Evolutionary conservation across 108 stramenopile species (phyloP).

Genomic region (Conticribra weissflogii): DNA sequence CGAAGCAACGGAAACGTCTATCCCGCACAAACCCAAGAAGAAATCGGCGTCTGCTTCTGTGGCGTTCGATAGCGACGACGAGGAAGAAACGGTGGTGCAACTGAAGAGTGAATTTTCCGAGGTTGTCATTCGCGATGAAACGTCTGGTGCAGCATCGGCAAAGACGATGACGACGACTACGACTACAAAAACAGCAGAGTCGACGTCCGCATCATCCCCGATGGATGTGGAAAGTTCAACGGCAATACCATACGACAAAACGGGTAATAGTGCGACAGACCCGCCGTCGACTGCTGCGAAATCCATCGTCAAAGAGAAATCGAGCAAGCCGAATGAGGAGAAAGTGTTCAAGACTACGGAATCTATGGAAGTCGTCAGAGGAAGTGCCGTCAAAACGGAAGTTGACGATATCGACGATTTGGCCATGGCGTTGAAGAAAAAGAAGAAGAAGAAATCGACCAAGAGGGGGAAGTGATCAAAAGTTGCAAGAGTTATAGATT

Average conservation of each 20-base stretch:
- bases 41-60: too few species aligned
- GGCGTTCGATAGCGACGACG: conserved; percentile 66
- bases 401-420: conserved; percentile 23
- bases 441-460: conserved; percentile 36
- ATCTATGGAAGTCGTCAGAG: neutral
- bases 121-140: neutral
- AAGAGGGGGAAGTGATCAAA: conserved; percentile 10
- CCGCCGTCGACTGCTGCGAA: neutral
- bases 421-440: conserved; percentile 25
- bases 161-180: neutral
- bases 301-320: neutral
- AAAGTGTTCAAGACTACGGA: neutral
- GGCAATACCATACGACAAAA: too few species aligned
- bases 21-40: too few species aligned
- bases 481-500: too few species aligned
- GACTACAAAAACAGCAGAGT: neutral
- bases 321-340: neutral
- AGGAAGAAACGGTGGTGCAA: conserved; percentile 70
- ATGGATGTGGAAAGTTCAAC: too few species aligned
- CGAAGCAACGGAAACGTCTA: too few species aligned
- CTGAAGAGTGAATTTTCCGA: conserved; percentile 68
- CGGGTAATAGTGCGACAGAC: too few species aligned
- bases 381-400: neutral
- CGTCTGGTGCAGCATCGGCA: neutral
- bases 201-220: neutral